These are phyloP conservation scores for Daldinia caldariorum DNA, from an alignment of 495 filamentous ascomycete genomes.

Conservation along the genomic window DNA sequence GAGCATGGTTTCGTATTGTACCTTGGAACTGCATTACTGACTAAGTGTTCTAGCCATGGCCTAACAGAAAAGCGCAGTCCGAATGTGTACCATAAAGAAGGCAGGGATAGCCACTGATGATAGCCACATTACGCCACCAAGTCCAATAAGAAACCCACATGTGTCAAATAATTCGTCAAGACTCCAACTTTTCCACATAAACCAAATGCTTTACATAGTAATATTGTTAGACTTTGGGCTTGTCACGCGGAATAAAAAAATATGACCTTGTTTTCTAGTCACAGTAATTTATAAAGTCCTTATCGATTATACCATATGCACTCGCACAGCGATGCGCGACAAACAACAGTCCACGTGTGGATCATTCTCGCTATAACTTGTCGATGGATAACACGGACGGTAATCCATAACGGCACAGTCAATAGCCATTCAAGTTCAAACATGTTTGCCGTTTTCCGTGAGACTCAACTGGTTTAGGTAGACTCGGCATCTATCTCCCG, in stretches of 20 bases:
- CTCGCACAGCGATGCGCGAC: constrained; percentile 1
- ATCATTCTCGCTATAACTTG: constrained; percentile 3
- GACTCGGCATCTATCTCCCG: background rate
- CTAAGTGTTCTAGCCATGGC: no score
- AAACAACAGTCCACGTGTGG: constrained; percentile 23
- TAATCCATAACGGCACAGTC: background rate
- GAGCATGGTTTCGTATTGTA: constrained; percentile 7
- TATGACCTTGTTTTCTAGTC: constrained; percentile 20
- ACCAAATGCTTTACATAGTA: background rate
- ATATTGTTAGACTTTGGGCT: background rate
- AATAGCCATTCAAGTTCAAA: background rate
- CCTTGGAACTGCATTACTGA: constrained; percentile 1
- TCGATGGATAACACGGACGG: background rate
- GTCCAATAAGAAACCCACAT: constrained; percentile 35
- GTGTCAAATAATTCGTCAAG: constrained; percentile 30
- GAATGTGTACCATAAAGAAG: background rate
- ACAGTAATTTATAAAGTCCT: constrained; percentile 4
- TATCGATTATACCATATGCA: constrained; percentile 7
- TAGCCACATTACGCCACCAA: constrained; percentile 30
- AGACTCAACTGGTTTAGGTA: background rate
- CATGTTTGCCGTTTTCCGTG: background rate
- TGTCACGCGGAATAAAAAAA: constrained; percentile 26
- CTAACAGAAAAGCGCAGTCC: background rate
- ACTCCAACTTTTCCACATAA: constrained; percentile 7
- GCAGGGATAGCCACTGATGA: constrained; percentile 1